These are phyloP conservation scores for Zygosaccharomyces bisporus DNA, from an alignment of 805 yeast species.

Conservation along the genomic window DNA sequence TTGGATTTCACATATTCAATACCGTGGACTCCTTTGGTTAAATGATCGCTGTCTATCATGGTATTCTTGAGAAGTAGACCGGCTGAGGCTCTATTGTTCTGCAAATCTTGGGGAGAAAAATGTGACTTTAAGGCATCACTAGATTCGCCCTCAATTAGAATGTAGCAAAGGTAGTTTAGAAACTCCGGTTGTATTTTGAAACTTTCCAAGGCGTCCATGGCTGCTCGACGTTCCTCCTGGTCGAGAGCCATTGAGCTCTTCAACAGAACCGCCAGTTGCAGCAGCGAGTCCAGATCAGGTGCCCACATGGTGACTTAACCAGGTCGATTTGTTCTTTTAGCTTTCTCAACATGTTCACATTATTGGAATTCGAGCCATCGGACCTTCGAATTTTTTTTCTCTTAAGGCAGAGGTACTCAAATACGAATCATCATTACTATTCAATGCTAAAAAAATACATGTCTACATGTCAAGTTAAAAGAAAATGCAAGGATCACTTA, in stretches of 20 bases:
- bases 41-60: slow-evolving; percentile 44
- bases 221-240: slow-evolving; percentile 52
- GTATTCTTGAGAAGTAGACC: slow-evolving; percentile 82
- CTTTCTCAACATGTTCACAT: not conserved
- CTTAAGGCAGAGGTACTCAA: not conserved
- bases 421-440: slow-evolving; percentile 5
- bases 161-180: slow-evolving; percentile 70
- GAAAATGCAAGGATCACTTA: slow-evolving; percentile 2
- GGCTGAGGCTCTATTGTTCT: slow-evolving; percentile 67
- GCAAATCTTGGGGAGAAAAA: slow-evolving; percentile 24
- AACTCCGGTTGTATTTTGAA: slow-evolving; percentile 74
- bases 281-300: slow-evolving; percentile 58
- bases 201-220: slow-evolving; percentile 67
- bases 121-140: slow-evolving; percentile 39
- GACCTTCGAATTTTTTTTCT: slow-evolving; percentile 3
- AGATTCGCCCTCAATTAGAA: slow-evolving; percentile 55
- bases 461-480: slow-evolving; percentile 1
- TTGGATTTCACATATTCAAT: slow-evolving; percentile 44
- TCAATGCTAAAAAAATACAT: slow-evolving; percentile 2
- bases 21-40: slow-evolving; percentile 31
- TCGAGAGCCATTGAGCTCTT: slow-evolving; percentile 67
- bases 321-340: not conserved
- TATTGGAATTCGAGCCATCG: not conserved
- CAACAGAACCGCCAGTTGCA: slow-evolving; percentile 63
- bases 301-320: slow-evolving; percentile 46